Conservation (phyloP, 2,329 filamentous ascomycete genomes). For the Aspergillus viridinutans region DNA sequence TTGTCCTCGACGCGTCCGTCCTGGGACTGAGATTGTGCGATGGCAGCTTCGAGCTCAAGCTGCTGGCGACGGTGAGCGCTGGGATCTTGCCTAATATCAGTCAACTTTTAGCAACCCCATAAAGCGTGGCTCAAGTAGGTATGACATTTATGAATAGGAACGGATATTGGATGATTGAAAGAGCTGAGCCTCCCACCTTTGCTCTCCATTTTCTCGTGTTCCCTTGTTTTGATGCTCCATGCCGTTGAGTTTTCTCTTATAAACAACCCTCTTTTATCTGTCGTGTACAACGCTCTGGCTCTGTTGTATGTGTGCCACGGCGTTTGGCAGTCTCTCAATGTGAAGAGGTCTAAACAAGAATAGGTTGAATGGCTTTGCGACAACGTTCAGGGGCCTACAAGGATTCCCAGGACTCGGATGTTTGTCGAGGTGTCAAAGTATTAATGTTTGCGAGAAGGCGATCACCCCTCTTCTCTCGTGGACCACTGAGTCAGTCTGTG, state of each 20-base stretch:
- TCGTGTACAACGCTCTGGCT: too few relatives aligned
- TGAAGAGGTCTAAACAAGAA: not conserved
- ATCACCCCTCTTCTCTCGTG: not conserved
- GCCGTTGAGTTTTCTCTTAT: not conserved
- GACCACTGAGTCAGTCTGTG: not conserved
- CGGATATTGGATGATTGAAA: not conserved
- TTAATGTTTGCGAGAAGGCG: not conserved
- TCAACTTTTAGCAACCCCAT: conserved; percentile 3
- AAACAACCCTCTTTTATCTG: not conserved
- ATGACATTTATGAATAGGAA: not conserved
- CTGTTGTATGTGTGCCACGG: not conserved
- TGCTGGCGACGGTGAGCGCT: conserved; percentile 4
- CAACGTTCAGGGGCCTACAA: not conserved
- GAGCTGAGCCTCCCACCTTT: conserved; percentile 6
- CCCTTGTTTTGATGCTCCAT: conserved; percentile 5
- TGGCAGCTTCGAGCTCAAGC: conserved; percentile 1
- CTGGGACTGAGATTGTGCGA: not conserved
- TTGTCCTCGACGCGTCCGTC: conserved; percentile 6
- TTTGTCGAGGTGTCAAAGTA: not conserved
- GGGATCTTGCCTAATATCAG: conserved; percentile 1
- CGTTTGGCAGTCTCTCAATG: not conserved
- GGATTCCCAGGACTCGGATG: not conserved
- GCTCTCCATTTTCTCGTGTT: conserved; percentile 1
- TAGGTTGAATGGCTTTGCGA: not conserved
- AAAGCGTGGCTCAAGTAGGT: not conserved